Evolutionary conservation across 2,329 filamentous ascomycete genomes (phyloP), one percentile per base, ranked within the genome.

Genomic region (Pseudonectria buxi): DNA sequence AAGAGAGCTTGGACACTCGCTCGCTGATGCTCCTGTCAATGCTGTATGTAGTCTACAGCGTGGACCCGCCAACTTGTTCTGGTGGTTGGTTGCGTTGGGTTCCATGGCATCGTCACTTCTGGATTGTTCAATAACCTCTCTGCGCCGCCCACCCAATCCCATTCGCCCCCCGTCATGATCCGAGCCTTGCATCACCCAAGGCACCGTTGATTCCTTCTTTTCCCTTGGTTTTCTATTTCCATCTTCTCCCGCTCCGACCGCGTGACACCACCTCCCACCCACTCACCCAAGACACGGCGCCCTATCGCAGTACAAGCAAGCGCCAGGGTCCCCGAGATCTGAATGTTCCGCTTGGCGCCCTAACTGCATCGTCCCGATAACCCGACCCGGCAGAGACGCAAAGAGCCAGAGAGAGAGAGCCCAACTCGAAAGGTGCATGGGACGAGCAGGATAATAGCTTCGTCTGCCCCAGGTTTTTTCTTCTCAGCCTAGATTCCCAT

Each of bases 301-400:
- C 18, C 9, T 22, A 5, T 22, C n/a, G n/a, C n/a, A n/a, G n/a
- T 22, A 22, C 18, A 22, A 38, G 44, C 42, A 44, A 32, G 38
- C 35, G 36, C 40, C 40, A 48, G 39, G 41, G 34, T 35, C 41
- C 36, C 30, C 28, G 43, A 44, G 39, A 43, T 33, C 46, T 53
- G 43, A 49, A 52, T 41, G 36, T 45, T 36, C 47, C 43, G 33
- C 39, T 47, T 44, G 44, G 44, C 50, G 47, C 43, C 41, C 49
- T 46, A 50, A 43, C 53, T 58, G 57, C 55, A 52, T 50, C 53
- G 54, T 52, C 51, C 51, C 54, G 48, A 55, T 48, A 47, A 49
- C 47, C 56, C 56, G 55, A 61, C 50, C 14, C 46, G 40, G 43
- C 43, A 43, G 45, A 51, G 41, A 53, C 54, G 54, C 57, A 57